A percentile compares a stretch with the other conserved stretches of the same genome.
Evolutionary conservation across 352 stramenopile genomes (phyloP).

Genomic region (Pythium aquatile): DNA sequence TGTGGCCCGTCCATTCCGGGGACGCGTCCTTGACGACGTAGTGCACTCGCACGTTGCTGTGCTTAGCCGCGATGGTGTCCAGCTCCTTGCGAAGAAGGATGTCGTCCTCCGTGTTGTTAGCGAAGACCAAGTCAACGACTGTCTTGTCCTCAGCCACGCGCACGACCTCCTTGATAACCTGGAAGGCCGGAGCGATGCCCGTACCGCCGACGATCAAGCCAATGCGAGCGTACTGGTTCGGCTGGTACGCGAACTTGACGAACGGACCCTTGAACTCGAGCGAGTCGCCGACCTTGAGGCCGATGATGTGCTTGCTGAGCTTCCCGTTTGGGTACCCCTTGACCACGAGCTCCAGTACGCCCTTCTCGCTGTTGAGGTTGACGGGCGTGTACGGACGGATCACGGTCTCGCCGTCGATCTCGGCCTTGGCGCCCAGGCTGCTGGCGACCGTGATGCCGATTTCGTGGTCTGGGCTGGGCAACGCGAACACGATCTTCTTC

Average conservation of each 20-base stretch:
- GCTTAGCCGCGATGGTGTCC: conserved; percentile 55
- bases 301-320: conserved; percentile 81
- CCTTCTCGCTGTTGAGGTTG: conserved; percentile 72
- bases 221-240: conserved; percentile 80
- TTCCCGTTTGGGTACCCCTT: conserved; percentile 84
- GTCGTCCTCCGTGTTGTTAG: conserved; percentile 77
- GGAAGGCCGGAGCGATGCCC: conserved; percentile 75
- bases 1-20: conserved; percentile 50
- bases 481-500: conserved; percentile 52
- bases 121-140: conserved; percentile 75
- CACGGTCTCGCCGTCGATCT: conserved; percentile 61
- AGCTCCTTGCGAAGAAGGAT: conserved; percentile 85
- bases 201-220: conserved; percentile 80
- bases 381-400: conserved; percentile 85
- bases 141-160: conserved; percentile 78
- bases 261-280: conserved; percentile 88
- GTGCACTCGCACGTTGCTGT: conserved; percentile 59
- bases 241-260: conserved; percentile 82
- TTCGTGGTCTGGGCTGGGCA: conserved; percentile 58
- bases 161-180: conserved; percentile 77
- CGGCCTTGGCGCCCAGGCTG: conserved; percentile 59
- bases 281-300: conserved; percentile 69
- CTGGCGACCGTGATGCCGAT: conserved; percentile 61
- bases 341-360: conserved; percentile 76
- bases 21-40: conserved; percentile 48